Conservation (phyloP, 2,329 filamentous ascomycete genomes). For the Alternaria arbusti region DNA sequence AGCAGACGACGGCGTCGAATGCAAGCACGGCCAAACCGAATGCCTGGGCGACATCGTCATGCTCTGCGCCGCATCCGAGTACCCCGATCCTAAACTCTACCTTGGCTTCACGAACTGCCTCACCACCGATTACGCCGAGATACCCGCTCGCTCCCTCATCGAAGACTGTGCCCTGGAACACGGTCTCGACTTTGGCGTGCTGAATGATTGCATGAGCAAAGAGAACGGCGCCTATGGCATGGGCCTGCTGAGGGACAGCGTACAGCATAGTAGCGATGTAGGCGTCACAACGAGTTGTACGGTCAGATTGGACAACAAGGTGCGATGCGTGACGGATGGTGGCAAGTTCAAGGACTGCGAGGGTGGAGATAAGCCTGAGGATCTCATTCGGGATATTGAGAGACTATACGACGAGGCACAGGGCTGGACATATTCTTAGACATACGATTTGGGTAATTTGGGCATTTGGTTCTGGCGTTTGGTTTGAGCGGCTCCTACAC, state of each 20-base stretch:
- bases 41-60: constrained; percentile 95
- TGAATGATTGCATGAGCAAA: constrained; percentile 82
- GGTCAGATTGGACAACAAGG: constrained; percentile 71
- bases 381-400: constrained; percentile 79
- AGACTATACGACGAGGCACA: constrained; percentile 61
- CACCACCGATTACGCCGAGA: constrained; percentile 73
- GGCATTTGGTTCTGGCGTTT: neutral
- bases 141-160: constrained; percentile 79
- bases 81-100: constrained; percentile 83
- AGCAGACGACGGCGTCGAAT: constrained; percentile 82
- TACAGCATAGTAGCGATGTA: constrained; percentile 63
- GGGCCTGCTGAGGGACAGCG: constrained; percentile 70
- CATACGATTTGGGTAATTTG: neutral
- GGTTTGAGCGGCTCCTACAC: neutral
- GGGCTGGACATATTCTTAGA: constrained; percentile 34
- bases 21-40: constrained; percentile 87
- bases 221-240: constrained; percentile 77
- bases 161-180: constrained; percentile 91
- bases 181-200: constrained; percentile 78
- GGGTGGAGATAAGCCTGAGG: constrained; percentile 68
- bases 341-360: constrained; percentile 82
- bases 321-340: constrained; percentile 83
- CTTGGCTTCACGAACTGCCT: constrained; percentile 95
- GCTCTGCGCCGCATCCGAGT: constrained; percentile 84
- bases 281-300: constrained; percentile 58